phyloP scores from a whole-genome alignment of 345 rosid species.

The Gossypium ekmanianum region DNA sequence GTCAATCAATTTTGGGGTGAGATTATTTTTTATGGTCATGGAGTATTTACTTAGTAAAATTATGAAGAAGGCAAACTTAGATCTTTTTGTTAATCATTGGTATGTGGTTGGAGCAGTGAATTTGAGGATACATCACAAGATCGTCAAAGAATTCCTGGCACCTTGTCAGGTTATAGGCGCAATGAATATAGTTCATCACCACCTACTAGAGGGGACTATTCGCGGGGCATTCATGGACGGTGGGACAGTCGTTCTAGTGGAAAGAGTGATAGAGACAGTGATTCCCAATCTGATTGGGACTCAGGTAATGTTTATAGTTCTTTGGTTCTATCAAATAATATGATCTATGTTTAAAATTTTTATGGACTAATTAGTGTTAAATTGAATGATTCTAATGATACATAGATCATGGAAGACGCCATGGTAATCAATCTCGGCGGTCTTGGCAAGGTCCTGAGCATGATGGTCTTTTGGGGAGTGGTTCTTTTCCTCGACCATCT shows the following conservation, averaged over 20 bases:
- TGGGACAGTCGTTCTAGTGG: conserved; percentile 88
- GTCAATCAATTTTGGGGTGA: conserved; percentile 62
- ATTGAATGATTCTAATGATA: conserved; percentile 12
- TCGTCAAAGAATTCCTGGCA: conserved; percentile 47
- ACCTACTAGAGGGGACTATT: conserved; percentile 75
- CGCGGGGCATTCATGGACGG: conserved; percentile 62
- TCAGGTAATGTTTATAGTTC: conserved; percentile 46
- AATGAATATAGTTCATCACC: conserved; percentile 88
- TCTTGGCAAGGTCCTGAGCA: conserved; percentile 85
- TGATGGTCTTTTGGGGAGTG: conserved; percentile 98
- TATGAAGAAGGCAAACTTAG: background rate
- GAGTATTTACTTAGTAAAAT: background rate
- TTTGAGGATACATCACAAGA: conserved; percentile 63
- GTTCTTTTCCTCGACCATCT: conserved; percentile 82
- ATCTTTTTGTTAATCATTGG: conserved; percentile 4
- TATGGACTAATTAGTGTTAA: background rate
- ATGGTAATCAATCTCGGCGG: conserved; percentile 67
- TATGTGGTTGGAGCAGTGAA: conserved; percentile 41
- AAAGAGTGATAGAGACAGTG: conserved; percentile 71
- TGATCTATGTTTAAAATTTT: conserved; percentile 8
- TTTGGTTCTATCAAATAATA: background rate
- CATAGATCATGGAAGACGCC: conserved; percentile 65
- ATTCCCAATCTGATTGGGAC: conserved; percentile 70
- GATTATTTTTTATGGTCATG: conserved; percentile 10
- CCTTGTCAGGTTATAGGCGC: conserved; percentile 53